A percentile compares a stretch with the other conserved stretches of the same genome.
Conservation (phyloP, 805 yeast species). For the Sugiyamaella qingdaonensis region DNA sequence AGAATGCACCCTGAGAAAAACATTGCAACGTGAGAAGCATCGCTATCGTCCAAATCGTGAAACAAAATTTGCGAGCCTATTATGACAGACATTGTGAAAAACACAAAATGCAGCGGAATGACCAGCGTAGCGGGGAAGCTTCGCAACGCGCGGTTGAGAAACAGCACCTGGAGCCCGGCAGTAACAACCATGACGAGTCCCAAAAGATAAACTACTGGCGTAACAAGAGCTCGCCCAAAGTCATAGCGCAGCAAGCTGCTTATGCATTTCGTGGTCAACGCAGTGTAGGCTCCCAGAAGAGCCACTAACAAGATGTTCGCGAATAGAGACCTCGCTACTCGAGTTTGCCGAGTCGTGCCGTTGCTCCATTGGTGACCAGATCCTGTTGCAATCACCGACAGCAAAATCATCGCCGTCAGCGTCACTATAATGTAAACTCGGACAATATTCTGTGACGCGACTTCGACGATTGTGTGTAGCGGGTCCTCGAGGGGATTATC, state of each 20-base stretch:
- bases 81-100: conserved; percentile 43
- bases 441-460: conserved; percentile 28
- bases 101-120: conserved; percentile 47
- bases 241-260: conserved; percentile 30
- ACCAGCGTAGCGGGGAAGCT: conserved; percentile 44
- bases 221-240: conserved; percentile 23
- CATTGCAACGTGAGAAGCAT: conserved; percentile 21
- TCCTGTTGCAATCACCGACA: neutral
- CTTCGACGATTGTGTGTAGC: conserved; percentile 25
- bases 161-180: conserved; percentile 40
- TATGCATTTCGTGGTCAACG: conserved; percentile 42
- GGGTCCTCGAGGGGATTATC: conserved; percentile 27
- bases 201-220: conserved; percentile 34
- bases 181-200: conserved; percentile 34
- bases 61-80: conserved; percentile 42
- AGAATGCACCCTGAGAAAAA: conserved; percentile 37
- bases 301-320: conserved; percentile 39
- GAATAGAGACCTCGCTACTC: conserved; percentile 21
- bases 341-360: neutral
- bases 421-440: conserved; percentile 30
- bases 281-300: conserved; percentile 46
- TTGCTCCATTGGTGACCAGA: neutral
- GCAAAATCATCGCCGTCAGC: conserved; percentile 3
- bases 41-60: conserved; percentile 36
- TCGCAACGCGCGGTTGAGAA: conserved; percentile 38